A percentile compares a stretch with the other conserved stretches of the same genome.
Evolutionary conservation across 108 stramenopile genomes (phyloP).

Genomic region (Fistulifera solaris): DNA sequence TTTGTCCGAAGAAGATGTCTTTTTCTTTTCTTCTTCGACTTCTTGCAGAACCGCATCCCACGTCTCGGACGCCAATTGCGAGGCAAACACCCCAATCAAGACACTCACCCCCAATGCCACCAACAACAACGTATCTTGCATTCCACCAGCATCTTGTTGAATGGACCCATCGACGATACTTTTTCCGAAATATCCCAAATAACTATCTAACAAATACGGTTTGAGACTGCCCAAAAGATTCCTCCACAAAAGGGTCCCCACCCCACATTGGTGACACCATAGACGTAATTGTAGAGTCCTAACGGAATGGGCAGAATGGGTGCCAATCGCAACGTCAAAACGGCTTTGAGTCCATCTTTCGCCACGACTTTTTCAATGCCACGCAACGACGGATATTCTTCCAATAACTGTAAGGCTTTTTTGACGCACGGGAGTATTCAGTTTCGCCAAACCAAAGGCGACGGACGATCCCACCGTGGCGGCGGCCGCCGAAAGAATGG

Average conservation of each 20-base stretch:
- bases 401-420: constrained; percentile 70
- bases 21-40: constrained; percentile 43
- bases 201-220: constrained; percentile 86
- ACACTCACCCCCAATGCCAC: constrained; percentile 66
- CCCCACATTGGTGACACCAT: constrained; percentile 75
- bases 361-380: constrained; percentile 90
- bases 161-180: constrained; percentile 57
- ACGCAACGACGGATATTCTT: constrained; percentile 72
- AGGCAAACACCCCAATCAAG: constrained; percentile 79
- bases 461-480: constrained; percentile 82
- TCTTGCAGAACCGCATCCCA: constrained; percentile 73
- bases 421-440: constrained; percentile 61
- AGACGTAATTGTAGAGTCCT: constrained; percentile 93
- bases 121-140: constrained; percentile 60
- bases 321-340: constrained; percentile 85
- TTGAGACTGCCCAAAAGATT: constrained; percentile 87
- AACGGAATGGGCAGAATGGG: constrained; percentile 90
- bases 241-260: constrained; percentile 76
- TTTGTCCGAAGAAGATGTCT: not conserved
- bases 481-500: constrained; percentile 58
- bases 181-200: constrained; percentile 82
- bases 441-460: constrained; percentile 59
- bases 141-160: constrained; percentile 21
- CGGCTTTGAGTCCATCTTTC: constrained; percentile 84
- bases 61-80: constrained; percentile 75